phyloP scores from a whole-genome alignment of 192 early-diverging fungal genomes.

The Backusella sp. region DNA sequence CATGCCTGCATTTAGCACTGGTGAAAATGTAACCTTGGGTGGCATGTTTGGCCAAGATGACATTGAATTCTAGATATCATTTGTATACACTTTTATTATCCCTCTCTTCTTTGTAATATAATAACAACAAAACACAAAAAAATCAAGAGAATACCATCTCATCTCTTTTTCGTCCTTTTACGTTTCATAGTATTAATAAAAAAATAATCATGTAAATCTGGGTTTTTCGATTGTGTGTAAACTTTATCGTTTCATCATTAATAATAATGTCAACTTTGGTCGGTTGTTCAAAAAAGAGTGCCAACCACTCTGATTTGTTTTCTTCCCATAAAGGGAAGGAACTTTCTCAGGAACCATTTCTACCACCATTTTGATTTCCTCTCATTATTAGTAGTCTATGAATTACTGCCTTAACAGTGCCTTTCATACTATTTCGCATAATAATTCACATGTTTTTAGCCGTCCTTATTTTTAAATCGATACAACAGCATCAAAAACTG shows the following conservation, averaged over 20 bases:
- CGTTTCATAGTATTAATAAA: not conserved
- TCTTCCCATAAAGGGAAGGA: too few relatives aligned
- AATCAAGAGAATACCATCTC: not conserved
- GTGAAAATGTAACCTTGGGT: conserved; percentile 86
- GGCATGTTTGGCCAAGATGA: conserved; percentile 54
- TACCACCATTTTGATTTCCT: not conserved
- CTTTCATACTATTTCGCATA: too few relatives aligned
- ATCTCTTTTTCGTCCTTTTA: not conserved
- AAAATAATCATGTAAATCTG: not conserved
- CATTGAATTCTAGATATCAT: conserved; percentile 25
- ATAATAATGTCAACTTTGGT: not conserved
- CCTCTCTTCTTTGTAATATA: not conserved
- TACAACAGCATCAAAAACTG: too few relatives aligned
- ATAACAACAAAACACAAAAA: not conserved
- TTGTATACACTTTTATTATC: not conserved
- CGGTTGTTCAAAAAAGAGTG: not conserved
- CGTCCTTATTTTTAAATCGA: too few relatives aligned
- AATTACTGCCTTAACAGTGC: too few relatives aligned
- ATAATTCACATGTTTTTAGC: too few relatives aligned
- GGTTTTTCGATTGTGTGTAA: not conserved
- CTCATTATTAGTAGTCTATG: not conserved
- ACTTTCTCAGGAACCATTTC: not conserved
- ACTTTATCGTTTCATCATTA: too few relatives aligned
- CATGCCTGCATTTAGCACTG: conserved; percentile 95
- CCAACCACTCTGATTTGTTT: not conserved